Evolutionary conservation across 176 grass and related monocot genomes (phyloP).

Genomic region (Triticum timopheevii): DNA sequence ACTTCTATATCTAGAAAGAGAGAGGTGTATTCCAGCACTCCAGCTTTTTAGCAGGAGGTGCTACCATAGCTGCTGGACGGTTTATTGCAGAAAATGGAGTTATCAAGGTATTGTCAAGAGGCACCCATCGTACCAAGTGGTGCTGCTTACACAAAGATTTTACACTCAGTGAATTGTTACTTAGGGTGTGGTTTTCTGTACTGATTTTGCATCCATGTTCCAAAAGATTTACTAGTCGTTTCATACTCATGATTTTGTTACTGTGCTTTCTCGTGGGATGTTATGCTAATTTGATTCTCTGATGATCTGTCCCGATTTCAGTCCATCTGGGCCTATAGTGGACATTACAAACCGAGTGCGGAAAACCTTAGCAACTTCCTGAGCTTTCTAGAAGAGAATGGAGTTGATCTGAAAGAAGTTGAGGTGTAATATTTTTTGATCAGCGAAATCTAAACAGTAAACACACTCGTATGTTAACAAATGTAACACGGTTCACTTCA

Average conservation of each 20-base stretch:
- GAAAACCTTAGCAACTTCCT: slow-evolving; percentile 65
- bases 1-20: slow-evolving; percentile 59
- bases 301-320: slow-evolving; percentile 17
- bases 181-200: not conserved
- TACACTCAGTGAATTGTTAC: not conserved
- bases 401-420: slow-evolving; percentile 58
- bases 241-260: not conserved
- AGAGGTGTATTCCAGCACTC: slow-evolving; percentile 95
- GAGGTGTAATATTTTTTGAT: slow-evolving; percentile 38
- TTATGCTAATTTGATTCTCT: slow-evolving; percentile 16
- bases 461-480: not conserved
- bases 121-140: not conserved
- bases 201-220: not conserved
- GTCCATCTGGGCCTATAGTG: slow-evolving; percentile 86
- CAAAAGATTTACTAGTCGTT: not conserved
- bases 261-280: not conserved
- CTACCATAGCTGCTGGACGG: slow-evolving; percentile 82
- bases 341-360: slow-evolving; percentile 80
- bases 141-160: not conserved
- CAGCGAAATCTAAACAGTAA: not conserved
- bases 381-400: slow-evolving; percentile 62
- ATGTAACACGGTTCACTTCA: slow-evolving; percentile 7
- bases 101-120: slow-evolving; percentile 45
- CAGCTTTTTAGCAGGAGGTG: slow-evolving; percentile 91
- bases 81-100: slow-evolving; percentile 68